Evolutionary conservation across 257 asterid species (phyloP), one percentile per base, ranked within the genome.

Genomic region (Nicotiana noctiflora): DNA sequence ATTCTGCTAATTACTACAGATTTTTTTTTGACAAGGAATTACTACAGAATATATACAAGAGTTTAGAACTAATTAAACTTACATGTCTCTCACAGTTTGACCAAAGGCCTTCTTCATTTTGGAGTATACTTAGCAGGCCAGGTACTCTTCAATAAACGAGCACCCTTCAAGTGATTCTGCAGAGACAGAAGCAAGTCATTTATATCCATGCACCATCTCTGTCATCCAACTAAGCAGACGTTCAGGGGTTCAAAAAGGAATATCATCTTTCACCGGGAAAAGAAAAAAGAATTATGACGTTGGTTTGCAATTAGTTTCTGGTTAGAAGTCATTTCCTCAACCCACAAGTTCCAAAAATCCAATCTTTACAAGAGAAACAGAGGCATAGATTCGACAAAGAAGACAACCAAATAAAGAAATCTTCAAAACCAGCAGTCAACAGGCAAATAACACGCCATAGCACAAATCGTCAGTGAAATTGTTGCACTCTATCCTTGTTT

Each of bases 51-150:
- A 5, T 61, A 61, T 61, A 23, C 67, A 61, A 63, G 19, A 63
- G 37, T 27, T 12, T 67, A 44, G 76, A 67, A 34, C 2, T 67
- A 77, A 80, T 10, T 27, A 81, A 83, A 89, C 97, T 90, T 87
- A 95, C 99, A 95, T 75, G 88, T 95, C 97, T 5, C 98, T 91
- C 82, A 95, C 93, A 79, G 98, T 95, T 88, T 93, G 99, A 93
- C 79, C 97, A 83, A 95, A 81, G 25, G 93, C 97, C 90, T 93
- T 95, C 97, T 95, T 95, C 98, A 95, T 95, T 86, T 85, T 88
- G 77, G 85, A 66, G 81, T 81, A 23, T 74, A 76, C 82, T 67
- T 80, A 79, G 76, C 87, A 86, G 83, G 88, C 82, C 88, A 82
- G 79, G 82, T 64, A 57, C 79, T 80, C 61, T 82, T 56, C 25